Percentiles rank a stretch among this genome's conserved stretches.
phyloP scores from a whole-genome alignment of 345 rosid species.

The Acer campestre region DNA sequence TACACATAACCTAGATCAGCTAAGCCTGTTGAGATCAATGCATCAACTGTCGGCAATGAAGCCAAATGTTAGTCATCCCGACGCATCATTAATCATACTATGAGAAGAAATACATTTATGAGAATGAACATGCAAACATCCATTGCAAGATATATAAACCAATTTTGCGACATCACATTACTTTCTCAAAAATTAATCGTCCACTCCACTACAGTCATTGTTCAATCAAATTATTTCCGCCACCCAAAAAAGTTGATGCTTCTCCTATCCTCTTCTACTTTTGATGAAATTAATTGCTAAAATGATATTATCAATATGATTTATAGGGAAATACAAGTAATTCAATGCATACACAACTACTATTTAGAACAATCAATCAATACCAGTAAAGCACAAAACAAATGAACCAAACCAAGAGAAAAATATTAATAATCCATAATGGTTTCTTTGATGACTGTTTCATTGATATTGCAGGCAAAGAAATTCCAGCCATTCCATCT shows the following conservation, averaged over 20 bases:
- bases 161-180: background rate
- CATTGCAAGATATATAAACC: background rate
- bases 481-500: too few relatives aligned
- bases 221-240: background rate
- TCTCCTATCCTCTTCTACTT: background rate
- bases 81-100: background rate
- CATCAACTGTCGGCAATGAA: conserved; percentile 64
- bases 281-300: background rate
- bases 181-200: background rate
- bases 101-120: background rate
- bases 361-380: background rate
- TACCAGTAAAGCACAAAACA: too few relatives aligned
- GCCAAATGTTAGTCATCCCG: conserved; percentile 17
- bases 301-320: background rate
- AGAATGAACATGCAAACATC: background rate
- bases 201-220: background rate
- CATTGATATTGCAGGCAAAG: too few relatives aligned
- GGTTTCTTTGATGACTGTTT: too few relatives aligned
- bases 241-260: background rate
- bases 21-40: conserved; percentile 86
- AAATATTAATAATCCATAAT: too few relatives aligned
- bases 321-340: background rate
- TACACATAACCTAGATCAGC: conserved; percentile 83
- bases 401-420: too few relatives aligned
- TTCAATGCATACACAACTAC: background rate